Conservation (phyloP, 2,329 filamentous ascomycete genomes). For the Xylariaceae sp. region DNA sequence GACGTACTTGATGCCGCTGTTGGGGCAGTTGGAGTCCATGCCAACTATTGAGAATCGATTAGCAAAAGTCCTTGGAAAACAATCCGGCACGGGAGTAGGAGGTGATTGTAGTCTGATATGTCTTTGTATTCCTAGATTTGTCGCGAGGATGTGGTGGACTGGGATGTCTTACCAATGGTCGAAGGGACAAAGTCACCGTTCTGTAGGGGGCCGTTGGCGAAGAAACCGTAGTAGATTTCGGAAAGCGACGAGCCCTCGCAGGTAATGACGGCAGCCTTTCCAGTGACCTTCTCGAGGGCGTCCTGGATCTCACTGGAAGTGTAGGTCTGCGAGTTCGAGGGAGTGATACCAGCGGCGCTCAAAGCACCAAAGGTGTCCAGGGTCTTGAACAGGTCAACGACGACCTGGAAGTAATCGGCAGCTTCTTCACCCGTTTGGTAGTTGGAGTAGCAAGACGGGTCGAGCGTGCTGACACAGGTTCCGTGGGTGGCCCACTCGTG, state of each 20-base stretch:
- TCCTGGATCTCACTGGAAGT: constrained; percentile 51
- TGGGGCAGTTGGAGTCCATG: constrained; percentile 56
- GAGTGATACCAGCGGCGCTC: constrained; percentile 53
- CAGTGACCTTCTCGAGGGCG: constrained; percentile 47
- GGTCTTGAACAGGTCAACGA: constrained; percentile 60
- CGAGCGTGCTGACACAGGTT: constrained; percentile 64
- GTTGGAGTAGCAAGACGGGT: constrained; percentile 58
- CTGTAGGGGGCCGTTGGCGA: constrained; percentile 53
- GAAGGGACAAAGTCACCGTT: constrained; percentile 55
- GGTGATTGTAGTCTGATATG: background rate
- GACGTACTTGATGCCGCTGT: constrained; percentile 57
- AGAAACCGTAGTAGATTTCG: constrained; percentile 60
- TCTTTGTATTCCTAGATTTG: background rate
- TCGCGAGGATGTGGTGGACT: background rate
- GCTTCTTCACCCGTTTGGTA: constrained; percentile 59
- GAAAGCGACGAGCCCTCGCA: constrained; percentile 46
- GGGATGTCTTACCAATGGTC: constrained; percentile 17
- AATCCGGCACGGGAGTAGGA: background rate
- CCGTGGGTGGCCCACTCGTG: constrained; percentile 75
- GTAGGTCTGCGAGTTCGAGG: constrained; percentile 52
- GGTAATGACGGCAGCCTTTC: constrained; percentile 51
- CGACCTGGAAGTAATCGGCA: constrained; percentile 61
- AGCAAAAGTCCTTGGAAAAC: background rate
- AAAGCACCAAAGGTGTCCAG: constrained; percentile 61
- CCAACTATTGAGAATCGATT: constrained; percentile 38